Evolutionary conservation across 768 basidiomycete species (phyloP), one percentile per base, ranked within the genome.

Genomic region (Mycena vitilis): DNA sequence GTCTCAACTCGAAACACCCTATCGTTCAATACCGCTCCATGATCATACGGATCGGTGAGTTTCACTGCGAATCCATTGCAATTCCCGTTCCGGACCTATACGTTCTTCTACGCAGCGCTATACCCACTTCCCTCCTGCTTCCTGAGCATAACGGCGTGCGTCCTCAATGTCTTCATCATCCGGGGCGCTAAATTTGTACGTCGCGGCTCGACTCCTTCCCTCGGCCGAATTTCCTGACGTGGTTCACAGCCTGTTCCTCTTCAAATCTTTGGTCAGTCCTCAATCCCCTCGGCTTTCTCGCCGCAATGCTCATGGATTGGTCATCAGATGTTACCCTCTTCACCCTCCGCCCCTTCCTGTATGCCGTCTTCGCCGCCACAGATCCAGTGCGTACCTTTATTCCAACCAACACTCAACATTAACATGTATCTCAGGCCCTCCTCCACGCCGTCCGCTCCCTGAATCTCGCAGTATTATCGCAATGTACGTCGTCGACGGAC

Each of bases 121-220:
- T 51, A 51, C 23, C 49, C 49, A 10, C 49, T 51, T 25, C 23
- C 25, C 25, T 51, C 49, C 49, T 51, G 49, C 49, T 51, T 25
- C 16, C 49, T 51, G 12, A 51, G 49, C 49, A 23, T 51, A 23
- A 40, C 40, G 4, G 40, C 40, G 4, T 40, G 40, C 40, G 15
- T 25, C 23, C 49, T 51, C 16, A 23, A 25, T 23, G 49, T 51
- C 4, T 13, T 25, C 49, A 51, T 10, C 25, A 23, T 23, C 49
- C 30, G 30, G 23, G 23, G 22, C 23, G 25, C 25, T 6, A 23
- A 23, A 25, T 25, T 30, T 23, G 23, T 25, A 51, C 49, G 22
- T 23, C 20, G 6, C 49, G 49, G 23, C 10, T 11, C 3, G 23
- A 15, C 44, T 20, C 20, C 20, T 13, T 25, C 22, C 11, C 7